phyloP scores from a whole-genome alignment of 306 rosid genomes.

The Fragaria vesca region DNA sequence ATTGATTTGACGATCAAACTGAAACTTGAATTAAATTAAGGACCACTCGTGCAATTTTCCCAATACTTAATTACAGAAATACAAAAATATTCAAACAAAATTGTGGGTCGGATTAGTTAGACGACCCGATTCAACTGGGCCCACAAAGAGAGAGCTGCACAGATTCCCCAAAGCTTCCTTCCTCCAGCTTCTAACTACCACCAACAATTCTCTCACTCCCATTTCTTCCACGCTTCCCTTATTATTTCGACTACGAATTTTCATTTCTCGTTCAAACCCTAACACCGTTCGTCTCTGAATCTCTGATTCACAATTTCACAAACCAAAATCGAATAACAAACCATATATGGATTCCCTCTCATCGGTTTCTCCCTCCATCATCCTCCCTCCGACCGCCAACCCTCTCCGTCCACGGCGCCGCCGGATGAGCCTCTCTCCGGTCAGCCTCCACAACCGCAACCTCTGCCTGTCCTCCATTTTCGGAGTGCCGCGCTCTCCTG shows the following conservation, averaged over 20 bases:
- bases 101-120: background rate
- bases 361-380: conserved; percentile 65
- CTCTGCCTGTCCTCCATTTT: conserved; percentile 25
- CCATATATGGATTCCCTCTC: conserved; percentile 77
- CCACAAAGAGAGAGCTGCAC: background rate
- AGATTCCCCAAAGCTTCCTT: background rate
- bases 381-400: conserved; percentile 54
- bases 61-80: background rate
- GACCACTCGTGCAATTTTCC: background rate
- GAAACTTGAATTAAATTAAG: background rate
- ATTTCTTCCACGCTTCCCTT: conserved; percentile 2
- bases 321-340: background rate
- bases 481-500: conserved; percentile 12
- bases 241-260: background rate
- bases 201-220: background rate
- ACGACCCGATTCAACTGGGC: background rate
- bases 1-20: background rate
- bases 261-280: background rate
- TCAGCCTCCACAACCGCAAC: conserved; percentile 13
- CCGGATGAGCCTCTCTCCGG: conserved; percentile 29
- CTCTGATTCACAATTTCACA: background rate
- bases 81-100: background rate
- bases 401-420: conserved; percentile 38
- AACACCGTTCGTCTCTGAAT: background rate
- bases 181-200: background rate